Evolutionary conservation across 148 eudicot genomes (phyloP).

Genomic region (Rhododendron ovatum): DNA sequence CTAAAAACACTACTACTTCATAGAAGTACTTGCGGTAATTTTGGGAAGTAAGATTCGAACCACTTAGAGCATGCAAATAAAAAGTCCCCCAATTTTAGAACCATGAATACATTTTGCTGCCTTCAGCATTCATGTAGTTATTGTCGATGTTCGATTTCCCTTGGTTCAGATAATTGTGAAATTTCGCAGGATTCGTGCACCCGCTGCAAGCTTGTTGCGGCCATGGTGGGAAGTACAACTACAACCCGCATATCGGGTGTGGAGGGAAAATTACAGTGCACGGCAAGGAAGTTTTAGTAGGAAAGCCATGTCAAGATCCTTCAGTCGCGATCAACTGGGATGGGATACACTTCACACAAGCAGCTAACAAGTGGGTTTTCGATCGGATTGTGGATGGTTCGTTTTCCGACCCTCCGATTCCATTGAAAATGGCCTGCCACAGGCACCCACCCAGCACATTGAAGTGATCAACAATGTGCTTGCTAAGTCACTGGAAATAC

Average conservation of each 20-base stretch:
- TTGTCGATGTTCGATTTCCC: background rate
- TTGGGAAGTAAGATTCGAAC: background rate
- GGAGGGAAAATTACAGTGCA: constrained; percentile 47
- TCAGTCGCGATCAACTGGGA: constrained; percentile 57
- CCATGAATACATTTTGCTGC: background rate
- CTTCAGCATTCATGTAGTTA: background rate
- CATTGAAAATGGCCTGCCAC: constrained; percentile 55
- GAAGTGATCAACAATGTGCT: background rate
- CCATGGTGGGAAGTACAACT: constrained; percentile 89
- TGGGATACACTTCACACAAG: constrained; percentile 73
- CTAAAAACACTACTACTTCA: background rate
- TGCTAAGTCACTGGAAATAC: background rate
- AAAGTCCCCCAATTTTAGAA: background rate
- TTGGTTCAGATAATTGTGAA: background rate
- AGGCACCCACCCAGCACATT: constrained; percentile 8
- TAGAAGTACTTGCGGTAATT: background rate
- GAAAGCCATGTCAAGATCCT: constrained; percentile 56
- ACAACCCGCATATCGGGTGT: constrained; percentile 46
- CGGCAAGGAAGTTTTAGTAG: constrained; percentile 52
- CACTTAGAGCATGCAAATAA: background rate
- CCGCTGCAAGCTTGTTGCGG: constrained; percentile 85
- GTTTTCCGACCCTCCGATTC: constrained; percentile 63
- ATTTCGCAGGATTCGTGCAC: constrained; percentile 49
- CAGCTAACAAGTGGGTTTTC: constrained; percentile 74
- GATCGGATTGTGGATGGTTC: constrained; percentile 58